phyloP scores from a whole-genome alignment of 768 basidiomycete genomes.

The Boletus rufocinnamomeus region DNA sequence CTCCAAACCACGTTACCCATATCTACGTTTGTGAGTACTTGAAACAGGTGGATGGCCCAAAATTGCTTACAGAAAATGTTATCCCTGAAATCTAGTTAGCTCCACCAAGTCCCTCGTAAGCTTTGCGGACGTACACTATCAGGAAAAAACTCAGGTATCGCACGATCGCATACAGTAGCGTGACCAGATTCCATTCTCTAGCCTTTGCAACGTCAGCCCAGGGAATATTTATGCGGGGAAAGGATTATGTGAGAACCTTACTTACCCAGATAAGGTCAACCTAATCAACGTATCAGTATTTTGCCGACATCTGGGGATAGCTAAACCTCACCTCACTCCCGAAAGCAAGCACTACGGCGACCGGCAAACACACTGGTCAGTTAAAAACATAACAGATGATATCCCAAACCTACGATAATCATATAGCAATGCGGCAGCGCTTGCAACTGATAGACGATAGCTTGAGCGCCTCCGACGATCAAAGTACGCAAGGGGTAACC shows the following conservation, averaged over 20 bases:
- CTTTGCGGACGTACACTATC: constrained; percentile 6
- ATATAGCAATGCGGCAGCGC: constrained; percentile 13
- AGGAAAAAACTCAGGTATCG: constrained; percentile 23
- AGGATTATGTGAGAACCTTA: not conserved
- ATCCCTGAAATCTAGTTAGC: constrained; percentile 7
- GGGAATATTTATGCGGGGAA: too few species aligned
- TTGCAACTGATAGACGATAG: constrained; percentile 10
- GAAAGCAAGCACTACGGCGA: constrained; percentile 12
- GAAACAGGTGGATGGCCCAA: not conserved
- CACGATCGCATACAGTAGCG: constrained; percentile 20
- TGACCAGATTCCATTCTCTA: constrained; percentile 20
- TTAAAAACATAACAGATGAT: not conserved
- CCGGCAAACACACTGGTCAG: not conserved
- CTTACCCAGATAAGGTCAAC: constrained; percentile 24
- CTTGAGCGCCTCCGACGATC: not conserved
- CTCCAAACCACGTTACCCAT: constrained; percentile 10
- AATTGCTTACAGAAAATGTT: constrained; percentile 12
- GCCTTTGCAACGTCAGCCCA: constrained; percentile 10
- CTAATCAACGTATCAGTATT: constrained; percentile 6
- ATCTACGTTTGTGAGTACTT: constrained; percentile 10
- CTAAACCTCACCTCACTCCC: constrained; percentile 13
- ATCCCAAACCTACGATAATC: constrained; percentile 17
- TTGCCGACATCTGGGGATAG: not conserved
- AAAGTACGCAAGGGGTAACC: not conserved
- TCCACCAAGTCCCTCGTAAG: not conserved